Base-by-base conservation (phyloP, 345 rosid species). In the Salix exigua region DNA sequence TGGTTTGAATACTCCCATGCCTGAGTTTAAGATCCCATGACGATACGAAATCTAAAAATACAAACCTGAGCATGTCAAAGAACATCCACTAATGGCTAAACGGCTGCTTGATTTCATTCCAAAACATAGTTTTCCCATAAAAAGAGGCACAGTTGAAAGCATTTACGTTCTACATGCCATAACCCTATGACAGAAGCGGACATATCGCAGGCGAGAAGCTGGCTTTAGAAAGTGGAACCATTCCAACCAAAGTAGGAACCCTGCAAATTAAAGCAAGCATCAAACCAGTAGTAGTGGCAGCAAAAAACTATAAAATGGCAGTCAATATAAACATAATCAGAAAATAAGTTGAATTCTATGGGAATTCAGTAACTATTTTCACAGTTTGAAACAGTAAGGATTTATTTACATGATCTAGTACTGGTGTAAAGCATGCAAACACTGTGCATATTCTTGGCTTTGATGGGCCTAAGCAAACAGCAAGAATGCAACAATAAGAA, bases 361-460 rank as follows among this genome's bases (percentile, higher is more conserved):
- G 51, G 37, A 71, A 64, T 74, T 44, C 53, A 66, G 50, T 18
- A 44, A 60, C 75, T 31, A 60, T 72, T 82, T 67, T 79, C 77
- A 78, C 74, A 42, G 68, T 63, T 72, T 55, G 23, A 70, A 73
- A 76, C 46, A 42, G 46, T 35, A 70, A 79, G 71, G 79, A 66
- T 82, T 82, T 87, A 89, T 75, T 88, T 88, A 85, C 89, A 83
- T 91, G 81, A 88, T 81, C 96, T 93, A 92, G 80, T 88, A 83
- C 97, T 94, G 99, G 88, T 92, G 97, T 87, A 92, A 87, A 88
- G 98, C 95, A 86, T 92, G 97, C 89, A 94, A 94, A 94, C 99
- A 94, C 90, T 92, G 98, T 87, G 94, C 96, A 92, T 89, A 81
- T 81, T 96, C 98, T 96, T 89, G 99, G 78, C 87, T 91, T 81